Evolutionary conservation across 306 rosid species (phyloP).

Genomic region (Cucumis cinereus): DNA sequence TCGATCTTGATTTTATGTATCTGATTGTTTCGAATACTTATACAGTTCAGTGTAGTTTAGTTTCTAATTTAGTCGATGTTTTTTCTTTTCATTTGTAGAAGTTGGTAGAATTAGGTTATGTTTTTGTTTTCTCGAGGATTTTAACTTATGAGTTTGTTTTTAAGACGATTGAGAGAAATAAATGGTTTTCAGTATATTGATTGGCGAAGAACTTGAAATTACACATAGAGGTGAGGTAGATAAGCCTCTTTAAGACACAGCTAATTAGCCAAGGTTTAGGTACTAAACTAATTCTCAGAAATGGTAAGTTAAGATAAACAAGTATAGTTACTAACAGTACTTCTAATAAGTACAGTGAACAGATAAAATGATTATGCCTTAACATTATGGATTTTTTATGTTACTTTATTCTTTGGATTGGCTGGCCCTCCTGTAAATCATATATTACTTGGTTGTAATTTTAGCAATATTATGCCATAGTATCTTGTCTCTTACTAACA

Average conservation of each 20-base stretch:
- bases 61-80: background rate
- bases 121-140: background rate
- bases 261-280: too few species aligned
- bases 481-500: background rate
- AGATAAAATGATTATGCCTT: too few species aligned
- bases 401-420: background rate
- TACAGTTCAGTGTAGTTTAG: background rate
- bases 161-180: too few species aligned
- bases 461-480: background rate
- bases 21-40: background rate
- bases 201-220: too few species aligned
- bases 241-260: too few species aligned
- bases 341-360: too few species aligned
- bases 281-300: too few species aligned
- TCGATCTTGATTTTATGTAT: background rate
- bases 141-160: background rate
- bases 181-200: too few species aligned
- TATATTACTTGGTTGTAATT: background rate
- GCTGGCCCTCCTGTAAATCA: background rate
- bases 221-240: too few species aligned
- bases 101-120: background rate
- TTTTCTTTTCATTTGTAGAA: background rate
- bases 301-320: too few species aligned
- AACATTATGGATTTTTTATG: background rate
- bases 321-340: too few species aligned